phyloP scores from a whole-genome alignment of 306 rosid genomes.

The Benincasa hispida region DNA sequence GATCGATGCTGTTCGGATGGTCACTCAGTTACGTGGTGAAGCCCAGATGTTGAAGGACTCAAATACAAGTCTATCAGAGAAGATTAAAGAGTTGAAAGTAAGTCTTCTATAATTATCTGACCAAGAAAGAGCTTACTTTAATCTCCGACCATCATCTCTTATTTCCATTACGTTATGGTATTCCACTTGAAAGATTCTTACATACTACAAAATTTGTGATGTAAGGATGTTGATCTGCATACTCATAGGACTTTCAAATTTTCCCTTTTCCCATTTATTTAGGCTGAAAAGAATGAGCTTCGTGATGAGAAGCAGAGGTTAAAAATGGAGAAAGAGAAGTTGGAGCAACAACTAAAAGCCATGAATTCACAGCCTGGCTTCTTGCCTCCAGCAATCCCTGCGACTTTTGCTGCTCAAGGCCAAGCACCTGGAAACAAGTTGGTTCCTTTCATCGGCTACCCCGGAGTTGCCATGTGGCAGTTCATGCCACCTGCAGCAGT shows the following conservation, averaged over 20 bases:
- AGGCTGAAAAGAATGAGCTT: constrained; percentile 90
- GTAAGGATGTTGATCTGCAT: too few relatives aligned
- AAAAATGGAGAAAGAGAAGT: constrained; percentile 72
- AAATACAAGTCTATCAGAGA: constrained; percentile 61
- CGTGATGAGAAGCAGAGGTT: constrained; percentile 95
- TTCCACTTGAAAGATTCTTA: too few relatives aligned
- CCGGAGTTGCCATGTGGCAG: constrained; percentile 98
- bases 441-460: constrained; percentile 79
- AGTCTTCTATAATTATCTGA: neutral
- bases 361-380: constrained; percentile 62
- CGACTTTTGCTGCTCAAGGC: constrained; percentile 67
- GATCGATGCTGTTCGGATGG: constrained; percentile 73
- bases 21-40: constrained; percentile 69
- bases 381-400: constrained; percentile 61
- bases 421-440: constrained; percentile 81
- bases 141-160: too few relatives aligned
- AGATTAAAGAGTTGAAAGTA: constrained; percentile 88
- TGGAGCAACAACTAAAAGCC: constrained; percentile 72
- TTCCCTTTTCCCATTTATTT: neutral
- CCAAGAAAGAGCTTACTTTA: too few relatives aligned
- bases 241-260: too few relatives aligned
- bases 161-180: too few relatives aligned
- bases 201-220: too few relatives aligned
- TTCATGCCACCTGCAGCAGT: constrained; percentile 92
- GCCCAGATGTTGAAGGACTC: constrained; percentile 74